Evolutionary conservation across 148 eudicot genomes (phyloP).

Genomic region (Vaccinium macrocarpon): DNA sequence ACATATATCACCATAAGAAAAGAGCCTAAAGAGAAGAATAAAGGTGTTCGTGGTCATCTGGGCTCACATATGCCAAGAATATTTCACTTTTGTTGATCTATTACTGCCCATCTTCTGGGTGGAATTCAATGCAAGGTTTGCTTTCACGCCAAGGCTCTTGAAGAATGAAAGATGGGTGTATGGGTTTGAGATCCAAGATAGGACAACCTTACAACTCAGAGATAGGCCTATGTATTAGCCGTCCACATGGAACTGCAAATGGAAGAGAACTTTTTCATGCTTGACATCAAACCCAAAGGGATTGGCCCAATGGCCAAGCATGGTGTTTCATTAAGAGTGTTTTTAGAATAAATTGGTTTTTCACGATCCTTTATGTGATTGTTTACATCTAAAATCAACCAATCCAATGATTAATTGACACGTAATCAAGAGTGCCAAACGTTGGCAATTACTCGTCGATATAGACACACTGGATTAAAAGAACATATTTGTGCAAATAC

Average conservation of each 20-base stretch:
- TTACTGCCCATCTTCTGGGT: slow-evolving; percentile 6
- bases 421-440: too few species aligned
- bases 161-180: background rate
- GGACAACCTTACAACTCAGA: slow-evolving; percentile 9
- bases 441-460: too few species aligned
- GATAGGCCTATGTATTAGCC: too few species aligned
- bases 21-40: background rate
- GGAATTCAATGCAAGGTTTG: background rate
- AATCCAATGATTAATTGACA: too few species aligned
- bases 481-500: too few species aligned
- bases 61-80: background rate
- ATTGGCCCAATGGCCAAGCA: too few species aligned
- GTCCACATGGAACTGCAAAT: background rate
- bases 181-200: slow-evolving; percentile 16
- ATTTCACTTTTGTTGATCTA: background rate
- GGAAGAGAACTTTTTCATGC: background rate
- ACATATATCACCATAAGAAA: background rate
- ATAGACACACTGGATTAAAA: too few species aligned
- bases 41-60: background rate
- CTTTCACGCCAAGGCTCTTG: slow-evolving; percentile 27
- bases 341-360: too few species aligned
- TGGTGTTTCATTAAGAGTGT: too few species aligned
- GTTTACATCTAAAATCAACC: too few species aligned
- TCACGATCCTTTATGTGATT: too few species aligned
- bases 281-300: background rate